Evolutionary conservation across 1,139 yeast genomes (phyloP).

Genomic region (Ogataea hybrid): DNA sequence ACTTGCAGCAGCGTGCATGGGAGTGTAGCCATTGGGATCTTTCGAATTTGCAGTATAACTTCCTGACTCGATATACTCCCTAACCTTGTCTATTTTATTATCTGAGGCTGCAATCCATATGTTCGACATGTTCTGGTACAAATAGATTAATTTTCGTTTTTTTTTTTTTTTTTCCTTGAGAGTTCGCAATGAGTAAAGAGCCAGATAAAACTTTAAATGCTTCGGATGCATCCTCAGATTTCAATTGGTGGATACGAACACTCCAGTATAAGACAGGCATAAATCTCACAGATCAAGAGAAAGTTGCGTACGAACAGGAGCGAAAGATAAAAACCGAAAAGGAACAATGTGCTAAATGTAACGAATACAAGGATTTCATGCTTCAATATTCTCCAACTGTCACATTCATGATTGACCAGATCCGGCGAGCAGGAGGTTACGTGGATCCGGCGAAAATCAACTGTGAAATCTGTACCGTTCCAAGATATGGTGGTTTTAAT

Average conservation of each 20-base stretch:
- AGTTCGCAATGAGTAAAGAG: neutral
- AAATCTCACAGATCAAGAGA: conserved; percentile 56
- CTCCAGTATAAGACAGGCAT: conserved; percentile 72
- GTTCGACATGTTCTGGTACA: conserved; percentile 36
- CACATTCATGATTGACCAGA: conserved; percentile 82
- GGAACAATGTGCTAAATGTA: conserved; percentile 65
- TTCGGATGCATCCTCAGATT: conserved; percentile 29
- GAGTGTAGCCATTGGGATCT: conserved; percentile 93
- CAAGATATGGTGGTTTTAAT: conserved; percentile 85
- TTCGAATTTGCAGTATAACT: conserved; percentile 62
- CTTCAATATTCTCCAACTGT: conserved; percentile 81
- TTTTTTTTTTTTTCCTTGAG: neutral
- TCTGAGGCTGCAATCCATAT: conserved; percentile 97
- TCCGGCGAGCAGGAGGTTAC: conserved; percentile 66
- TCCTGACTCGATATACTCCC: conserved; percentile 50
- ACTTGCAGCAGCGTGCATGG: conserved; percentile 95
- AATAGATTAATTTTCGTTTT: conserved; percentile 1
- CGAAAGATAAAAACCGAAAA: conserved; percentile 7
- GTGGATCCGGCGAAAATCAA: conserved; percentile 48
- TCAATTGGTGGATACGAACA: conserved; percentile 83
- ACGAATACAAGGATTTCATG: conserved; percentile 77
- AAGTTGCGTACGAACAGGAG: conserved; percentile 58
- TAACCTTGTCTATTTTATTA: conserved; percentile 61
- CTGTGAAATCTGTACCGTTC: conserved; percentile 79
- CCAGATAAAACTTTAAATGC: conserved; percentile 11